Conservation (phyloP, 176 grass and related monocot genomes). For the bread wheat (Triticum aestivum) region IWGSC_CS_RefSeq_v2.1 NC_057798.1:471972267-471972766, state of each 20-base stretch:
- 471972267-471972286: conserved; percentile 47
- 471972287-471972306: conserved; percentile 87
- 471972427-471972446: conserved; percentile 74
- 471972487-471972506: background rate
- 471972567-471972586: conserved; percentile 59
- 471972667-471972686: conserved; percentile 74
- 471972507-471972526: background rate
- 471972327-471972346: conserved; percentile 65
- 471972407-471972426: conserved; percentile 78
- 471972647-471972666: conserved; percentile 70
- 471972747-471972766: conserved; percentile 65
- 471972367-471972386: conserved; percentile 75
- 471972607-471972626: conserved; percentile 81
- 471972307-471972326: conserved; percentile 84
- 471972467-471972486: conserved; percentile 57
- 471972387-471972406: conserved; percentile 82
- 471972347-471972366: conserved; percentile 71
- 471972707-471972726: conserved; percentile 63
- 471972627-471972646: conserved; percentile 56
- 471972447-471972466: conserved; percentile 86
- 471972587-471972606: conserved; percentile 61
- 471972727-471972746: conserved; percentile 39
- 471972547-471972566: conserved; percentile 15
- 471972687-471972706: conserved; percentile 63
- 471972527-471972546: background rate